Conservation (phyloP, 75 land plant species). For the Adiantum capillusveneris region DNA sequence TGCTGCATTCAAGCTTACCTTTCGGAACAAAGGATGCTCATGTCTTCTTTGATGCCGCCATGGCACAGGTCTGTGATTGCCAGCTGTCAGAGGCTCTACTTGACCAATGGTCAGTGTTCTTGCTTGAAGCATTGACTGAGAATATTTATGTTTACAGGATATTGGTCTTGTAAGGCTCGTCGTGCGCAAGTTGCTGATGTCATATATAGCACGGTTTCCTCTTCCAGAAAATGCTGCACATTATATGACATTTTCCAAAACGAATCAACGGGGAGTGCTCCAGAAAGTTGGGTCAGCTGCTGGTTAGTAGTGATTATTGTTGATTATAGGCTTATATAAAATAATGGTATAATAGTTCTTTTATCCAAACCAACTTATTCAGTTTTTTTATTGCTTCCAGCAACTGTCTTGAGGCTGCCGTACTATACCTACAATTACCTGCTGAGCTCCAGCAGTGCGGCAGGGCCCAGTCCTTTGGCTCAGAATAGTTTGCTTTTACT, state of each 20-base stretch:
- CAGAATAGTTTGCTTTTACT: slow-evolving; percentile 63
- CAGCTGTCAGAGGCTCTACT: neutral
- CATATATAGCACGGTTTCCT: slow-evolving; percentile 43
- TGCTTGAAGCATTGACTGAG: neutral
- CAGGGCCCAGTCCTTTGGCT: slow-evolving; percentile 48
- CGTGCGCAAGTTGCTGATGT: slow-evolving; percentile 46
- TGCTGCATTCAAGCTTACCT: slow-evolving; percentile 61
- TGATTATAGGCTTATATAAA: too few species aligned
- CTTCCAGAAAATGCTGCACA: slow-evolving; percentile 29
- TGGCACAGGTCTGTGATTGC: slow-evolving; percentile 49
- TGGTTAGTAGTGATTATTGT: slow-evolving; percentile 27
- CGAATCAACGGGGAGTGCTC: slow-evolving; percentile 51
- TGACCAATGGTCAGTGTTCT: neutral
- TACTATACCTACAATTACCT: slow-evolving; percentile 58
- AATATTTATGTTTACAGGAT: slow-evolving; percentile 33
- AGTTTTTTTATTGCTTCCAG: slow-evolving; percentile 36
- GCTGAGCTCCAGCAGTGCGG: slow-evolving; percentile 49
- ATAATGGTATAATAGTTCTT: too few species aligned
- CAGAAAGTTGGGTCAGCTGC: slow-evolving; percentile 73
- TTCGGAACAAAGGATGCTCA: slow-evolving; percentile 61
- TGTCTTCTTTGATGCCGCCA: slow-evolving; percentile 81
- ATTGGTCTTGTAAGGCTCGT: slow-evolving; percentile 33
- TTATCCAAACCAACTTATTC: too few species aligned
- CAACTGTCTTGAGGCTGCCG: slow-evolving; percentile 59
- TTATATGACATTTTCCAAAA: slow-evolving; percentile 36